Evolutionary conservation across 345 rosid species (phyloP).

Genomic region (Brassica carinata): DNA sequence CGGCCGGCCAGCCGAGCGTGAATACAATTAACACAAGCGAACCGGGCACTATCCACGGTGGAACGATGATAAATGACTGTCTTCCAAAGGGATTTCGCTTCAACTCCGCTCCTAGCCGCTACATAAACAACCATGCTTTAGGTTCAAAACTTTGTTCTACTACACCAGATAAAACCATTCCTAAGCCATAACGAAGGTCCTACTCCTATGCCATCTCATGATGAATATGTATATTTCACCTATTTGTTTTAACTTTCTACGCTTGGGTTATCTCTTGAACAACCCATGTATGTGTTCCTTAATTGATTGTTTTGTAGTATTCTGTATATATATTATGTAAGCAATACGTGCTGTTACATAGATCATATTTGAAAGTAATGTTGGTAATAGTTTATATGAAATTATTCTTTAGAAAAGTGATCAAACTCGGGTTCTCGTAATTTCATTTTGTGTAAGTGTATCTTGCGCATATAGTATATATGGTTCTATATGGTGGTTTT

Average conservation of each 20-base stretch:
- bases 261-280: slow-evolving; percentile 9
- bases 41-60: background rate
- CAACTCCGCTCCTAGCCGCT: slow-evolving; percentile 37
- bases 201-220: background rate
- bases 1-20: background rate
- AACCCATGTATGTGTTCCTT: slow-evolving; percentile 11
- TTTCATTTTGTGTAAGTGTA: background rate
- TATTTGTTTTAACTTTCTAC: background rate
- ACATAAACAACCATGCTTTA: slow-evolving; percentile 26
- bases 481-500: background rate
- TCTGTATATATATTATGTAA: background rate
- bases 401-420: too few relatives aligned
- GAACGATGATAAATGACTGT: slow-evolving; percentile 14
- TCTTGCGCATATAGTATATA: background rate
- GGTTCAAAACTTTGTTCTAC: slow-evolving; percentile 36
- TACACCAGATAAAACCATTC: slow-evolving; percentile 21
- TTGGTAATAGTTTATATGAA: too few relatives aligned
- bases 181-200: slow-evolving; percentile 18
- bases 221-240: slow-evolving; percentile 9
- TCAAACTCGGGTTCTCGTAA: background rate
- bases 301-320: slow-evolving; percentile 5
- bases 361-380: too few relatives aligned
- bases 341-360: too few relatives aligned
- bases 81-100: slow-evolving; percentile 36
- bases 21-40: slow-evolving; percentile 7